These are phyloP conservation scores for Colletotrichum godetiae DNA, from an alignment of 2,329 filamentous ascomycete genomes.

Conservation along the genomic window DNA sequence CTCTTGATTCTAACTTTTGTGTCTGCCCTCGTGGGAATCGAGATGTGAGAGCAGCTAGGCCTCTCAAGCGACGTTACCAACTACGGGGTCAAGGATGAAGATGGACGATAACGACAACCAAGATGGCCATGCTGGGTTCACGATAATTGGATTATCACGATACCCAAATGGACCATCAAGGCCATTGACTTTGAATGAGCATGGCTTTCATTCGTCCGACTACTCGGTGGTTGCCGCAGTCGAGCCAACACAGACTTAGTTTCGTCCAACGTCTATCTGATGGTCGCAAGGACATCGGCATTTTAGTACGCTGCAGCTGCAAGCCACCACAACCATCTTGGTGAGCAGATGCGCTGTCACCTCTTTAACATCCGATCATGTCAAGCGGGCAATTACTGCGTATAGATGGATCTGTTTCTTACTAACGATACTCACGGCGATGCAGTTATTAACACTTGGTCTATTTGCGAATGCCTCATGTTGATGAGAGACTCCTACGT, in stretches of 20 bases:
- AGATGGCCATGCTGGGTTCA: not conserved
- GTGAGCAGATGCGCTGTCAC: not conserved
- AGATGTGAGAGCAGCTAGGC: slow-evolving; percentile 6
- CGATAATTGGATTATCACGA: not conserved
- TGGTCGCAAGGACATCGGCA: not conserved
- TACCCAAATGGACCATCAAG: not conserved
- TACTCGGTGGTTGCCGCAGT: not conserved
- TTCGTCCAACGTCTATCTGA: not conserved
- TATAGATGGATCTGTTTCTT: not conserved
- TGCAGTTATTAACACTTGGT: not conserved
- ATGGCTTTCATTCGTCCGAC: not conserved
- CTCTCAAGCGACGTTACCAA: not conserved
- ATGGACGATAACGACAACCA: not conserved
- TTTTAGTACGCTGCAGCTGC: not conserved
- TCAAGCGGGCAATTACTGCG: not conserved
- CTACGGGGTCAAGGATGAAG: not conserved
- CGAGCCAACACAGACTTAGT: not conserved
- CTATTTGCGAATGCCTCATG: not conserved
- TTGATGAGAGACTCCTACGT: slow-evolving; percentile 13
- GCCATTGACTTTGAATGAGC: slow-evolving; percentile 1
- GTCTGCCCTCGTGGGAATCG: not conserved
- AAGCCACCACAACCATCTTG: not conserved
- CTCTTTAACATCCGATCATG: not conserved
- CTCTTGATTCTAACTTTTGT: not conserved
- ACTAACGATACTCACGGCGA: not conserved